These are phyloP conservation scores for Xylariaceae sp. DNA, from an alignment of 2,329 filamentous ascomycete genomes.

Conservation along the genomic window DNA sequence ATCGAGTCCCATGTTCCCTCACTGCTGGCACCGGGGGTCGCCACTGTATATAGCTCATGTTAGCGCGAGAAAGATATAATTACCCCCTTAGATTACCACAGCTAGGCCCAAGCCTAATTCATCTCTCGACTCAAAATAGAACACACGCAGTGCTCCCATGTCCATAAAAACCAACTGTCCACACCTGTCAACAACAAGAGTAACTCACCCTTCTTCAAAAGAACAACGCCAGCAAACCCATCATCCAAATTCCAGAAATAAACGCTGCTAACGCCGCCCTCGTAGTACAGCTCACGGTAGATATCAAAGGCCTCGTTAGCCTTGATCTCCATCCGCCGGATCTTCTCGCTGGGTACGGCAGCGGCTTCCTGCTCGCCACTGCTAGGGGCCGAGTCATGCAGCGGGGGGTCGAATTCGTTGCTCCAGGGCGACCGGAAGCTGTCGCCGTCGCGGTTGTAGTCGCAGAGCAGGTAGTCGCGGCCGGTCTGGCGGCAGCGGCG, in stretches of 20 bases:
- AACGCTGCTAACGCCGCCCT: constrained; percentile 90
- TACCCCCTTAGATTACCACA: background rate
- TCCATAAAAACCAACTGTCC: background rate
- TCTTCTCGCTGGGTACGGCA: constrained; percentile 80
- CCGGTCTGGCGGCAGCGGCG: constrained; percentile 82
- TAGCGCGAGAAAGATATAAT: background rate
- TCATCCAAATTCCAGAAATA: constrained; percentile 99
- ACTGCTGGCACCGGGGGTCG: constrained; percentile 57
- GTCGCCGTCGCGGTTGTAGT: constrained; percentile 99
- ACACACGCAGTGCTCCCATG: background rate
- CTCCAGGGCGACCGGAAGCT: constrained; percentile 98
- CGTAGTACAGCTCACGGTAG: constrained; percentile 94
- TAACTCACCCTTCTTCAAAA: constrained; percentile 82
- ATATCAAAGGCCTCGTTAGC: constrained; percentile 97
- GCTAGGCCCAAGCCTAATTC: background rate
- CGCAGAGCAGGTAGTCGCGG: constrained; percentile 94
- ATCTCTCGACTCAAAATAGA: background rate
- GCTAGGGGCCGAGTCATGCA: constrained; percentile 55
- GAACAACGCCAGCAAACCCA: constrained; percentile 90
- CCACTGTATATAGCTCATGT: constrained; percentile 43
- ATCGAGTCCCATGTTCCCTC: constrained; percentile 95
- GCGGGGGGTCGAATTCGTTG: constrained; percentile 92
- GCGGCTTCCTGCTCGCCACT: constrained; percentile 63
- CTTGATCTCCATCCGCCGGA: constrained; percentile 87
- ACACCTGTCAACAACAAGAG: background rate